Evolutionary conservation across 2,329 filamentous ascomycete genomes (phyloP).

Genomic region (Ustilaginoidea virens): DNA sequence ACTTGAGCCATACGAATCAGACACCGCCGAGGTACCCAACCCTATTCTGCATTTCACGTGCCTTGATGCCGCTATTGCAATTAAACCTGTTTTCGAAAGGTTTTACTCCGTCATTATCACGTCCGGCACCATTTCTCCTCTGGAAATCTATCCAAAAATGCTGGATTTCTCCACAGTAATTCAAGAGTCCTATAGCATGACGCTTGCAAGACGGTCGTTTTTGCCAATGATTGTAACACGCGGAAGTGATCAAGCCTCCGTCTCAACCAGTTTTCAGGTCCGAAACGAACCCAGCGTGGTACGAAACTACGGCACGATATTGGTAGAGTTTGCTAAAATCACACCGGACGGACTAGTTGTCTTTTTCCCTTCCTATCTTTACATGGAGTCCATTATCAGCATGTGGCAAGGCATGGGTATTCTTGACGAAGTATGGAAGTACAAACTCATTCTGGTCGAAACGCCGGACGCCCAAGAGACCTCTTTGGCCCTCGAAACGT

Average conservation of each 20-base stretch:
- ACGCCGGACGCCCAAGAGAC: conserved; percentile 97
- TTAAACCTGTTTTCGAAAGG: conserved; percentile 91
- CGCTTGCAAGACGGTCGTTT: conserved; percentile 84
- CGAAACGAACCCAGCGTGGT: conserved; percentile 95
- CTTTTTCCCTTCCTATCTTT: conserved; percentile 96
- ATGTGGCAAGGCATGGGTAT: conserved; percentile 99
- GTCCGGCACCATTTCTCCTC: conserved; percentile 86
- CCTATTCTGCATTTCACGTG: conserved; percentile 96
- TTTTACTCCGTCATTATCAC: conserved; percentile 98
- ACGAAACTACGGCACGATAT: conserved; percentile 82
- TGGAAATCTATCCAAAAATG: conserved; percentile 99
- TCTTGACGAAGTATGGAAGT: conserved; percentile 95
- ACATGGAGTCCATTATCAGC: conserved; percentile 98
- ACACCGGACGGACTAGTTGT: conserved; percentile 98
- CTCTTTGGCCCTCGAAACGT: conserved; percentile 86
- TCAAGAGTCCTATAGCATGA: conserved; percentile 96
- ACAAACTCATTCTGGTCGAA: conserved; percentile 95
- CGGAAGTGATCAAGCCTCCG: conserved; percentile 82
- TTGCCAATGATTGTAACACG: conserved; percentile 94
- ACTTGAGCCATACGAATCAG: conserved; percentile 92
- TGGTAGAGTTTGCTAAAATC: conserved; percentile 90
- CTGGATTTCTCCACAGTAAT: conserved; percentile 83
- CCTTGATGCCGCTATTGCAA: conserved; percentile 91
- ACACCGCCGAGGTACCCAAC: conserved; percentile 88
- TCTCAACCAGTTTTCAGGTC: conserved; percentile 89